Evolutionary conservation across 2,329 filamentous ascomycete species (phyloP).

Genomic region (Penicillium griseofulvum): DNA sequence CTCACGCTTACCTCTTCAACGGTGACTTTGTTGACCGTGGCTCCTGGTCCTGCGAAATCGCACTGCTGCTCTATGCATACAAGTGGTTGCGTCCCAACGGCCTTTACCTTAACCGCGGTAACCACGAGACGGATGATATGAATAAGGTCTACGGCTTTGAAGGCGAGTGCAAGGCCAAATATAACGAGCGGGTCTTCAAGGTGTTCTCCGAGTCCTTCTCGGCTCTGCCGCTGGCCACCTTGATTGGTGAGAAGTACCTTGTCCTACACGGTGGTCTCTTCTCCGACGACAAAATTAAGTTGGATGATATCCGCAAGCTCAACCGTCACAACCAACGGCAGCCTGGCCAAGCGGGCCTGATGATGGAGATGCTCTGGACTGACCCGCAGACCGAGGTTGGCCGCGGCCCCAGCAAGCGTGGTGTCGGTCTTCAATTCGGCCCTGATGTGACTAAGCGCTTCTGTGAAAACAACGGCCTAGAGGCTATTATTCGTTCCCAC

Average conservation of each 20-base stretch:
- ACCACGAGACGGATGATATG: conserved; percentile 99
- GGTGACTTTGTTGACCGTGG: conserved; percentile 97
- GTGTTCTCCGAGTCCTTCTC: conserved; percentile 98
- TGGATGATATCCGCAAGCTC: conserved; percentile 92
- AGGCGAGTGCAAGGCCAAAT: conserved; percentile 97
- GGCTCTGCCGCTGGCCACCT: conserved; percentile 82
- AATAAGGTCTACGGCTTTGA: conserved; percentile 98
- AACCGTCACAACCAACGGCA: conserved; percentile 88
- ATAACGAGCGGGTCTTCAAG: conserved; percentile 94
- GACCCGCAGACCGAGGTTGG: conserved; percentile 85
- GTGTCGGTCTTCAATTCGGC: conserved; percentile 93
- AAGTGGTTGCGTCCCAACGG: conserved; percentile 87
- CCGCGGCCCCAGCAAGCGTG: conserved; percentile 90
- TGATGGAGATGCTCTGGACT: conserved; percentile 99
- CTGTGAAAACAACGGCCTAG: conserved; percentile 91
- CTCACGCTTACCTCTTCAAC: conserved; percentile 95
- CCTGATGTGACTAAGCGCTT: conserved; percentile 95
- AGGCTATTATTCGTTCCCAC: conserved; percentile 94
- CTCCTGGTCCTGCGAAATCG: conserved; percentile 98
- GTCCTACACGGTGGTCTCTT: conserved; percentile 93
- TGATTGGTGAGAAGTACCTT: conserved; percentile 87
- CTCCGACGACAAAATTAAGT: conserved; percentile 84
- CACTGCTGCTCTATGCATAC: conserved; percentile 87
- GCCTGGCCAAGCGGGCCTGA: conserved; percentile 86
- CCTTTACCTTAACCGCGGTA: conserved; percentile 96